Conservation (phyloP, 768 basidiomycete species). For the Naematelia aurantialba region DNA sequence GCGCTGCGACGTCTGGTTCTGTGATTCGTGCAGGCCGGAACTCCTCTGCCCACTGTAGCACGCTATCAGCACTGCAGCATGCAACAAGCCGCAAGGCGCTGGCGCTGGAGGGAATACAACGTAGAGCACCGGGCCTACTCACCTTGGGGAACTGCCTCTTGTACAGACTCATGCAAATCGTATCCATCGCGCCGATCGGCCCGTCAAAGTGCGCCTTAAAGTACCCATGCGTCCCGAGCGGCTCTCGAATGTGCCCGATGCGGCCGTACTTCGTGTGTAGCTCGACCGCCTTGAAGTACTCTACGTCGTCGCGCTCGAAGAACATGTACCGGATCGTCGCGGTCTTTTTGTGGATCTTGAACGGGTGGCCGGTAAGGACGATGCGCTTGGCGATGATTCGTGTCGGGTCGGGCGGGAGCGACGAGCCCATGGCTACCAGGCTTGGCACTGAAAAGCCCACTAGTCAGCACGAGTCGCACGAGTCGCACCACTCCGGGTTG, state of each 20-base stretch:
- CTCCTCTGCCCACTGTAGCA: conserved; percentile 19
- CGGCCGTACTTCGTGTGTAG: conserved; percentile 87
- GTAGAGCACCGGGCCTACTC: conserved; percentile 28
- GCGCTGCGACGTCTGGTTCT: conserved; percentile 11
- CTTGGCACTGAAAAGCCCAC: conserved; percentile 47
- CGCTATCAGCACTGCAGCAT: too few relatives aligned
- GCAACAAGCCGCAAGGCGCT: background rate
- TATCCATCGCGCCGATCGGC: conserved; percentile 92
- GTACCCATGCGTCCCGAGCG: conserved; percentile 94
- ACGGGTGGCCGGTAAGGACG: conserved; percentile 89
- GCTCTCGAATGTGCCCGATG: conserved; percentile 75
- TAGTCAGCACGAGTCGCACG: conserved; percentile 7
- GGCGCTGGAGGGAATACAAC: background rate
- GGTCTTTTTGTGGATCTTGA: conserved; percentile 94
- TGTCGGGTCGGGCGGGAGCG: conserved; percentile 83
- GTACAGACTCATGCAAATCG: conserved; percentile 90
- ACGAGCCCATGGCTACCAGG: conserved; percentile 84
- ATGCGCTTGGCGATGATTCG: conserved; percentile 90
- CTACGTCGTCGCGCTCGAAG: conserved; percentile 86
- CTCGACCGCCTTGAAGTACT: conserved; percentile 90
- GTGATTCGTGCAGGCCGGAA: conserved; percentile 9
- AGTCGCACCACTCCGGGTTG: conserved; percentile 12
- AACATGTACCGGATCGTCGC: conserved; percentile 99
- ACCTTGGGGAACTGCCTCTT: conserved; percentile 92
- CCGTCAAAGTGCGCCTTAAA: conserved; percentile 96